Base-by-base conservation (phyloP, 1,139 yeast species). In the Hemisphaericaspora xylofermentans region DNA sequence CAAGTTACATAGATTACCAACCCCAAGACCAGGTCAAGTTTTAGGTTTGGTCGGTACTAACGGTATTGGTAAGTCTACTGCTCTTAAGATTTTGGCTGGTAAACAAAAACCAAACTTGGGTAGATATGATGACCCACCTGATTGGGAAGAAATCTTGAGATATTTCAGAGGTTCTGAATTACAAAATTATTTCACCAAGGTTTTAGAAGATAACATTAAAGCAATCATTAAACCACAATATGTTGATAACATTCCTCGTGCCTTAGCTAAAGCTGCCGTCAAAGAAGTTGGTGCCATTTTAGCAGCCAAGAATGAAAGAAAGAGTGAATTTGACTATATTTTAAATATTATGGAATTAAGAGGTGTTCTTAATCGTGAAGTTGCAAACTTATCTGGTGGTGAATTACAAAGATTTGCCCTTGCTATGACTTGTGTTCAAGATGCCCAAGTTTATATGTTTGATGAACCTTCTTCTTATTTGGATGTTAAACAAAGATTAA, bases 61-160 rank as follows among this genome's bases (percentile, higher is more conserved):
- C 74, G 98, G 98, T 88, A 93, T 93, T 60, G 98, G 98, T 57
- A 93, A 93, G 64, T 86, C 96, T 10, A 93, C 98, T n/a, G 98
- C 98, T 9, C 76, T 93, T 61, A 93, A 93, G 71, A 91, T 93
- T 61, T 78, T 93, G 55, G 95, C 98, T n/a, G 98, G 98, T 61
- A 93, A 91, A 67, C 95, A 91, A 66, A 93, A 91, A 68, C 98
- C 98, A 51, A 93, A 93, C 63, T 74, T 93, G 64, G 98, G 98
- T 43, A 78, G 83, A 58, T 93, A 75, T 62, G 98, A 91, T 52
- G 85, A 87, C 60, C 98, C 98, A 35, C 98, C 98, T 21, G 94
- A 87, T 65, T 93, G 98, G 98, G 86, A 84, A 63, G 98, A 88
- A 45, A 88, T 93, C 54, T 78, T 93, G 56, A 85, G 72, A 56